A percentile compares a stretch with the other conserved stretches of the same genome.
Conservation (phyloP, 768 basidiomycete species). For the Boletus insuetus region DNA sequence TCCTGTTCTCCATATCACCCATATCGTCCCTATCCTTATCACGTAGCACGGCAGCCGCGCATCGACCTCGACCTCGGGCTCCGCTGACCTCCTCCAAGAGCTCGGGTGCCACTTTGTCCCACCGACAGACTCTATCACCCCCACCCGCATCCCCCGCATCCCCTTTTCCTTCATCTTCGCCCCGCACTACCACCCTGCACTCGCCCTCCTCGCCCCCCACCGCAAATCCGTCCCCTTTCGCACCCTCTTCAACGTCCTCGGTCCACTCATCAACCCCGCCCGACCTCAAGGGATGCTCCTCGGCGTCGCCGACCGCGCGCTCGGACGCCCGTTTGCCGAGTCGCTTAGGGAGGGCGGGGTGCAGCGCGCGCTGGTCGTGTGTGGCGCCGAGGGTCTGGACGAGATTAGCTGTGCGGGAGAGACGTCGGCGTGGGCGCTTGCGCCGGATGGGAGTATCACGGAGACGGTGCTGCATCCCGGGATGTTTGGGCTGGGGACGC, state of each 20-base stretch:
- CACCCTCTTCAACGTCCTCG: conserved; percentile 94
- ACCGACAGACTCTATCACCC: conserved; percentile 40
- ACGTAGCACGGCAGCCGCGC: conserved; percentile 84
- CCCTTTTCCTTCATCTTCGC: conserved; percentile 46
- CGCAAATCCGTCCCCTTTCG: conserved; percentile 88
- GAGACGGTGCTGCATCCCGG: conserved; percentile 62
- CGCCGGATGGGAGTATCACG: conserved; percentile 58
- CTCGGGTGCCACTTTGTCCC: conserved; percentile 75
- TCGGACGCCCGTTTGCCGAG: conserved; percentile 79
- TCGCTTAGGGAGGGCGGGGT: conserved; percentile 74
- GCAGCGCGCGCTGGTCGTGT: conserved; percentile 85
- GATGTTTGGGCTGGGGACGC: conserved; percentile 72
- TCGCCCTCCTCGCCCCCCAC: conserved; percentile 76
- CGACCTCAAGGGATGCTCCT: conserved; percentile 85
- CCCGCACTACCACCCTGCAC: conserved; percentile 80
- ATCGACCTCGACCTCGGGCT: conserved; percentile 87
- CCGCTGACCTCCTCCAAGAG: conserved; percentile 86
- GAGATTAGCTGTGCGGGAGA: conserved; percentile 95
- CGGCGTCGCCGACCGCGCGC: conserved; percentile 79
- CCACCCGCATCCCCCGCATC: too few relatives aligned
- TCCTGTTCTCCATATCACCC: too few relatives aligned
- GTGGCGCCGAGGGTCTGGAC: conserved; percentile 87
- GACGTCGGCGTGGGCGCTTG: conserved; percentile 80
- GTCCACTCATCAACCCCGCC: conserved; percentile 92
- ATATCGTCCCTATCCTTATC: too few relatives aligned